Percentiles rank a stretch among this genome's conserved stretches.
Evolutionary conservation across 257 asterid species (phyloP).

Genomic region (Echites panduratus): DNA sequence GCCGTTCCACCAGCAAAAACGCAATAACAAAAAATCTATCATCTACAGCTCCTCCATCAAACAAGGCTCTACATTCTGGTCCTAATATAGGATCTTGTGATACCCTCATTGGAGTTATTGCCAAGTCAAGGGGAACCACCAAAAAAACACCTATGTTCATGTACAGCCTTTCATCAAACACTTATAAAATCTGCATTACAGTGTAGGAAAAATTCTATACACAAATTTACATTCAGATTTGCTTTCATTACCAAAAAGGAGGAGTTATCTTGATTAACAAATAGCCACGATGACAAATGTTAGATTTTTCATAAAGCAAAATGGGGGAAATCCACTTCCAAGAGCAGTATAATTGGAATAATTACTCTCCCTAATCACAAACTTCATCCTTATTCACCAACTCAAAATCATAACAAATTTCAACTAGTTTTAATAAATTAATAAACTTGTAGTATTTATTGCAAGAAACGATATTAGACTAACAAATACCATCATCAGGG

Average conservation of each 20-base stretch:
- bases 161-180: background rate
- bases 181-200: background rate
- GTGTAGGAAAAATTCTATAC: background rate
- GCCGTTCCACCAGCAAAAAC: conserved; percentile 78
- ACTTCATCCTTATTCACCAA: background rate
- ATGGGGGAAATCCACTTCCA: background rate
- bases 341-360: background rate
- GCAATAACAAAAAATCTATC: conserved; percentile 76
- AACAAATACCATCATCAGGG: conserved; percentile 46
- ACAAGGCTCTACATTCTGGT: conserved; percentile 78
- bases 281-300: background rate
- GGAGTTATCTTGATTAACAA: background rate
- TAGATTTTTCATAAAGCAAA: background rate
- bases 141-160: conserved; percentile 44
- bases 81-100: conserved; percentile 84
- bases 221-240: background rate
- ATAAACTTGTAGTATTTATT: too few species aligned
- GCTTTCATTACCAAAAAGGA: background rate
- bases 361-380: background rate
- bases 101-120: conserved; percentile 93
- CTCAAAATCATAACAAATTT: background rate
- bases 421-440: background rate
- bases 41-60: conserved; percentile 71
- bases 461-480: background rate
- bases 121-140: conserved; percentile 81